phyloP scores from a whole-genome alignment of 306 rosid genomes.

The Cyamopsis tetragonoloba region DNA sequence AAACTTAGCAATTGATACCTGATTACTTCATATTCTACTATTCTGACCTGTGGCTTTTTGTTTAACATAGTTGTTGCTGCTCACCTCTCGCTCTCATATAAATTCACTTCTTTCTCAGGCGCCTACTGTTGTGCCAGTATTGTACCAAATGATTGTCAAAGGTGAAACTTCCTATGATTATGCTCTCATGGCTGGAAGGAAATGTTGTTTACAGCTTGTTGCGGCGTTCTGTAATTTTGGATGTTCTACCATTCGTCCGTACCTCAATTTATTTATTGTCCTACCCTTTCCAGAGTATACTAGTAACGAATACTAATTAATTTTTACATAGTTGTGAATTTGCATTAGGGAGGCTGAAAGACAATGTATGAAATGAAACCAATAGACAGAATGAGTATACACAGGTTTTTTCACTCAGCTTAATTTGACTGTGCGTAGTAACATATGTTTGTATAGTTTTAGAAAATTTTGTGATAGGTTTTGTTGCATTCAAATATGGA shows the following conservation, averaged over 20 bases:
- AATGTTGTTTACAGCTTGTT: constrained; percentile 4
- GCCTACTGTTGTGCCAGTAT: constrained; percentile 23
- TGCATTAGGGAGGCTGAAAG: not conserved
- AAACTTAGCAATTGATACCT: not conserved
- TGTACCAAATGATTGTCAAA: constrained; percentile 20
- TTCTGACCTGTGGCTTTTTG: not conserved
- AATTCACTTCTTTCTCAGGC: constrained; percentile 33
- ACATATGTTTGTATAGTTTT: not conserved
- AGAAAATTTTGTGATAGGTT: not conserved
- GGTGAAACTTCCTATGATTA: constrained; percentile 4
- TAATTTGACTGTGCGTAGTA: not conserved
- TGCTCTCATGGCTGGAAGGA: constrained; percentile 23
- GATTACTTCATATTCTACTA: not conserved
- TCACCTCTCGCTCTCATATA: not conserved
- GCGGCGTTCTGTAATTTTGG: constrained; percentile 21
- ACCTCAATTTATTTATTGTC: constrained; percentile 30
- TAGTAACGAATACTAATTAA: not conserved
- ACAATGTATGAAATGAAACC: constrained; percentile 17
- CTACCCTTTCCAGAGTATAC: constrained; percentile 7
- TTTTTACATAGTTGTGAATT: constrained; percentile 4
- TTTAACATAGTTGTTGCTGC: not conserved
- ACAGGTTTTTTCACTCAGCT: not conserved
- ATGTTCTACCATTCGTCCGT: constrained; percentile 12
- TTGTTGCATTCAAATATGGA: no score
- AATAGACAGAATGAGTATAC: constrained; percentile 2